These are phyloP conservation scores for Penicillium digitatum DNA, from an alignment of 2,329 filamentous ascomycete genomes.

Conservation along the genomic window DNA sequence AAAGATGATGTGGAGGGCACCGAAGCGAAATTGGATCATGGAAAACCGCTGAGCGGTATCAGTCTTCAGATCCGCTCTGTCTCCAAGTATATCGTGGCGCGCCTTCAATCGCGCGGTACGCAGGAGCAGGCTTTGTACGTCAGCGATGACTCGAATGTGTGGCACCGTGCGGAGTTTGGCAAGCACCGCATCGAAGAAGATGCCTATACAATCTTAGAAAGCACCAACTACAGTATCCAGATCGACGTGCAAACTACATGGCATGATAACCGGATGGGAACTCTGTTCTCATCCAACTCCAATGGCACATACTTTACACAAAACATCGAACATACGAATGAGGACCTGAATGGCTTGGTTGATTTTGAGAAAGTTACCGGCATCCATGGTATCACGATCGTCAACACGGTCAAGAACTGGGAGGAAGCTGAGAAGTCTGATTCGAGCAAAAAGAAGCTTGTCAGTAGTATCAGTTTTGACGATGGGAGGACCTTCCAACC, in stretches of 20 bases:
- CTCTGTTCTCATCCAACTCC: conserved; percentile 91
- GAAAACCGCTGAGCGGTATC: conserved; percentile 66
- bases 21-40: conserved; percentile 72
- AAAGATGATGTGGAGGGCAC: conserved; percentile 49
- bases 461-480: conserved; percentile 86
- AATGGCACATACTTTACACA: conserved; percentile 94
- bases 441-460: conserved; percentile 60
- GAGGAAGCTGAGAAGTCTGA: conserved; percentile 61
- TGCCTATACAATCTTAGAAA: conserved; percentile 90
- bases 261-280: conserved; percentile 67
- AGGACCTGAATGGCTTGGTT: conserved; percentile 68
- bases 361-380: conserved; percentile 93
- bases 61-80: conserved; percentile 77
- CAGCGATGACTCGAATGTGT: conserved; percentile 74
- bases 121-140: conserved; percentile 91
- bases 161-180: conserved; percentile 89
- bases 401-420: conserved; percentile 86
- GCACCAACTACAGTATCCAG: conserved; percentile 96
- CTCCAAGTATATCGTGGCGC: conserved; percentile 82
- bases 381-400: conserved; percentile 86
- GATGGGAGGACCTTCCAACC: conserved; percentile 82
- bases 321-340: conserved; percentile 89
- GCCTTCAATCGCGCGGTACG: conserved; percentile 72
- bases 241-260: conserved; percentile 78
- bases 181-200: conserved; percentile 79